Evolutionary conservation across 768 basidiomycete genomes (phyloP).

Genomic region (Boletus sp.): DNA sequence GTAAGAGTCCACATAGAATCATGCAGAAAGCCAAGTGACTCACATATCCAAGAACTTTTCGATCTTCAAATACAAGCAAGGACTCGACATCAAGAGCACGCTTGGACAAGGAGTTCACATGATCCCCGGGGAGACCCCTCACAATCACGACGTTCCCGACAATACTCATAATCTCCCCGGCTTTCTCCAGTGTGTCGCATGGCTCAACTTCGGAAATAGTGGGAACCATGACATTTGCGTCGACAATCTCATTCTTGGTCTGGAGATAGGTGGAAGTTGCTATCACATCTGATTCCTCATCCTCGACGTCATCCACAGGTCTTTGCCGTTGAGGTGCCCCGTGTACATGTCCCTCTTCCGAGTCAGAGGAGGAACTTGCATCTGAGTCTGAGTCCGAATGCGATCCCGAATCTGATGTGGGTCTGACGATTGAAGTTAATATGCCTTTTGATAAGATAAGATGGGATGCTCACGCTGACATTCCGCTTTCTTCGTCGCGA

Average conservation of each 20-base stretch:
- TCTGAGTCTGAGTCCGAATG: constrained; percentile 36
- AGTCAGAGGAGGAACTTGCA: constrained; percentile 19
- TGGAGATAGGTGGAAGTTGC: constrained; percentile 46
- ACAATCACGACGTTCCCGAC: constrained; percentile 74
- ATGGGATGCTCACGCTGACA: constrained; percentile 20
- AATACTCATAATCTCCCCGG: constrained; percentile 77
- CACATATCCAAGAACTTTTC: constrained; percentile 89
- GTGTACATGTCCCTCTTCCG: constrained; percentile 16
- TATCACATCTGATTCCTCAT: constrained; percentile 47
- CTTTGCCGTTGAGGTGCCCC: constrained; percentile 5
- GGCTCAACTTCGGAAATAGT: constrained; percentile 59
- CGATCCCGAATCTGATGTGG: constrained; percentile 36
- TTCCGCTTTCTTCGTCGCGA: constrained; percentile 39
- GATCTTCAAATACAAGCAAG: constrained; percentile 84
- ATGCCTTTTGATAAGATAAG: constrained; percentile 2
- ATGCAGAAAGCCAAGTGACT: constrained; percentile 31
- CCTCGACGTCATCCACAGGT: constrained; percentile 39
- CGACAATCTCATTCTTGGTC: constrained; percentile 70
- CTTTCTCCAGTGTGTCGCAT: constrained; percentile 67
- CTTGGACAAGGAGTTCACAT: constrained; percentile 47
- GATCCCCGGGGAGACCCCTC: constrained; percentile 51
- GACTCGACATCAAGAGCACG: constrained; percentile 85
- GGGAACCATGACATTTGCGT: constrained; percentile 60
- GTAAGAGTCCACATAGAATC: constrained; percentile 15
- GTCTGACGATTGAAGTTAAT: constrained; percentile 27